phyloP scores from a whole-genome alignment of 768 basidiomycete species.

The Boletus insuetus region DNA sequence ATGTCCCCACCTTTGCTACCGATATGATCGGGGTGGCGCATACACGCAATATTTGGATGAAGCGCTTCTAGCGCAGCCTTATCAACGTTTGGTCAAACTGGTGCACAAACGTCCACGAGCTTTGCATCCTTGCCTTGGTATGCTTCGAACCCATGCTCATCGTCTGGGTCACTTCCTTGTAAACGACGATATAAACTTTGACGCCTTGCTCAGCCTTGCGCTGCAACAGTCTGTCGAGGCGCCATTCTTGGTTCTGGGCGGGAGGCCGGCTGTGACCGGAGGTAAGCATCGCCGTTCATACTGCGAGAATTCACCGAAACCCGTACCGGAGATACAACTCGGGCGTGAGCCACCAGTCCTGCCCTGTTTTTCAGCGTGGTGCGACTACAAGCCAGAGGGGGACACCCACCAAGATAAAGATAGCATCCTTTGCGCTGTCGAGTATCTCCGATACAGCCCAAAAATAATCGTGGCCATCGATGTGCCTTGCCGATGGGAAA shows the following conservation, averaged over 20 bases:
- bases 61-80: constrained; percentile 76
- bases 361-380: constrained; percentile 3
- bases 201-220: constrained; percentile 93
- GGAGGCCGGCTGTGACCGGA: constrained; percentile 60
- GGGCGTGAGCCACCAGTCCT: constrained; percentile 95
- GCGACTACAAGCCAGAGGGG: neutral
- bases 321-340: constrained; percentile 80
- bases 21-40: constrained; percentile 91
- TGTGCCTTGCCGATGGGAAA: constrained; percentile 49
- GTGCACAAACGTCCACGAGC: neutral
- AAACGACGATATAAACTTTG: constrained; percentile 86
- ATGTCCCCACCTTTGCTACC: constrained; percentile 58
- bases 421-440: constrained; percentile 75
- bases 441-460: constrained; percentile 91
- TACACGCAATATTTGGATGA: constrained; percentile 83
- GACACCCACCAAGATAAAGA: constrained; percentile 74
- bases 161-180: constrained; percentile 94
- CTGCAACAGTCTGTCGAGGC: constrained; percentile 81
- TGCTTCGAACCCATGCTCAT: constrained; percentile 88
- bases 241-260: constrained; percentile 79
- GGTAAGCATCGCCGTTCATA: constrained; percentile 11
- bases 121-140: constrained; percentile 55
- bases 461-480: constrained; percentile 97
- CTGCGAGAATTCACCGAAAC: neutral
- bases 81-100: neutral